These are phyloP conservation scores for Garcia nutans DNA, from an alignment of 345 rosid species.

Conservation along the genomic window DNA sequence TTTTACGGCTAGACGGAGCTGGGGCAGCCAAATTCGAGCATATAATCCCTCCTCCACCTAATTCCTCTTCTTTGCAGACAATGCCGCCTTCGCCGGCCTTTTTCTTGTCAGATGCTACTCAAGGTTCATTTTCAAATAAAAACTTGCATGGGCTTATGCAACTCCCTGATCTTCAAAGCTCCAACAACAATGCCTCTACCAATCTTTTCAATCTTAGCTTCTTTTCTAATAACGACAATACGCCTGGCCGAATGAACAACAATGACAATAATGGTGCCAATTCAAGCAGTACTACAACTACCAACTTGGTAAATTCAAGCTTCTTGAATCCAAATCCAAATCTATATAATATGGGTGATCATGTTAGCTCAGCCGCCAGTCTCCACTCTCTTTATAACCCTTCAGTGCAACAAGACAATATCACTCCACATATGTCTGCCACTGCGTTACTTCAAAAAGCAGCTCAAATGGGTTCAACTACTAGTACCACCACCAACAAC, in stretches of 20 bases:
- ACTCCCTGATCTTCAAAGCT: constrained; percentile 17
- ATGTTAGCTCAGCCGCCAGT: constrained; percentile 1
- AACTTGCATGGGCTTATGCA: constrained; percentile 25
- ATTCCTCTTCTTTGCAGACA: constrained; percentile 11
- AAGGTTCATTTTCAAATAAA: constrained; percentile 13
- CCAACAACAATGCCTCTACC: not conserved
- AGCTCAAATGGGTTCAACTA: constrained; percentile 27
- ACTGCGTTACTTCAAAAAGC: constrained; percentile 30
- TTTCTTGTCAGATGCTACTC: constrained; percentile 19
- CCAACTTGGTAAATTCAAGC: constrained; percentile 1
- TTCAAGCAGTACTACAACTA: not conserved
- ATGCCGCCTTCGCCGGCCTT: constrained; percentile 16
- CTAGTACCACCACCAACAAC: constrained; percentile 5
- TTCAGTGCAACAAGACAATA: constrained; percentile 15
- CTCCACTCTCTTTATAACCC: constrained; percentile 5
- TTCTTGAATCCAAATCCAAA: constrained; percentile 18
- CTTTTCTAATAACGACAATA: constrained; percentile 10
- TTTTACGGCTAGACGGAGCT: constrained; percentile 9
- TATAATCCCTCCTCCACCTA: constrained; percentile 16
- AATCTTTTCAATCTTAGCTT: constrained; percentile 16
- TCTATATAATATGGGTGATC: constrained; percentile 13
- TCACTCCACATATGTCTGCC: constrained; percentile 22
- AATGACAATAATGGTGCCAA: not conserved
- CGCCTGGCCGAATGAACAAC: not conserved
- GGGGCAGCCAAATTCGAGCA: constrained; percentile 22